Evolutionary conservation across 768 basidiomycete species (phyloP).

Genomic region (Suillus spraguei): DNA sequence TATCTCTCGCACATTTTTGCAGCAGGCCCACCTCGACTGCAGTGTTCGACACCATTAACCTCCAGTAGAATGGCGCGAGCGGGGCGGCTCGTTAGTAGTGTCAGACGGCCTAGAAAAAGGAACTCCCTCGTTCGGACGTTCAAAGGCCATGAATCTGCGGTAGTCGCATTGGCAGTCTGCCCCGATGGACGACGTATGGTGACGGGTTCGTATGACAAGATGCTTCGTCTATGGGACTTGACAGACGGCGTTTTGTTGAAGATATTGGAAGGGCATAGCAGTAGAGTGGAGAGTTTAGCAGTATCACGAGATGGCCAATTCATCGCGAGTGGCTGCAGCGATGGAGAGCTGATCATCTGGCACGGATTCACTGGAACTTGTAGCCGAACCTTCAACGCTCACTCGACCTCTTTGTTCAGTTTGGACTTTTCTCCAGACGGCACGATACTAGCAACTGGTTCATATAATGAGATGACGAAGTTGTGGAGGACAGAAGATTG

Average conservation of each 20-base stretch:
- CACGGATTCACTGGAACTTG: not conserved
- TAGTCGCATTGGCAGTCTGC: not conserved
- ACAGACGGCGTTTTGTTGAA: not conserved
- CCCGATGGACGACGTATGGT: conserved; percentile 4
- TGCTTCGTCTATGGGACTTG: not conserved
- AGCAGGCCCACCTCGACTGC: not conserved
- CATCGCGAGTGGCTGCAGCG: not conserved
- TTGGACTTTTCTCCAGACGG: not conserved
- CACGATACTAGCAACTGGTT: not conserved
- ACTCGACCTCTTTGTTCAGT: not conserved
- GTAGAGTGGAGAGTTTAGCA: not conserved
- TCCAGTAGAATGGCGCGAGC: not conserved
- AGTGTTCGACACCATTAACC: not conserved
- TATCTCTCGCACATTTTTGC: not conserved
- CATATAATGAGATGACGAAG: not conserved
- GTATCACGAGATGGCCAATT: not conserved
- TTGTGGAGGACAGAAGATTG: not conserved
- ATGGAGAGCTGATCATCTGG: not conserved
- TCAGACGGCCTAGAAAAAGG: not conserved
- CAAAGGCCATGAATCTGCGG: not conserved
- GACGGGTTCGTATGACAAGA: not conserved
- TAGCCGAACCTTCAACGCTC: not conserved
- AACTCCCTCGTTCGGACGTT: not conserved
- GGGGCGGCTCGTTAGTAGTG: not conserved
- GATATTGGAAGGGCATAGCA: not conserved